Percentiles rank a stretch among this genome's conserved stretches.
phyloP scores from a whole-genome alignment of 768 basidiomycete genomes.

The Lactifluus subvellereus region DNA sequence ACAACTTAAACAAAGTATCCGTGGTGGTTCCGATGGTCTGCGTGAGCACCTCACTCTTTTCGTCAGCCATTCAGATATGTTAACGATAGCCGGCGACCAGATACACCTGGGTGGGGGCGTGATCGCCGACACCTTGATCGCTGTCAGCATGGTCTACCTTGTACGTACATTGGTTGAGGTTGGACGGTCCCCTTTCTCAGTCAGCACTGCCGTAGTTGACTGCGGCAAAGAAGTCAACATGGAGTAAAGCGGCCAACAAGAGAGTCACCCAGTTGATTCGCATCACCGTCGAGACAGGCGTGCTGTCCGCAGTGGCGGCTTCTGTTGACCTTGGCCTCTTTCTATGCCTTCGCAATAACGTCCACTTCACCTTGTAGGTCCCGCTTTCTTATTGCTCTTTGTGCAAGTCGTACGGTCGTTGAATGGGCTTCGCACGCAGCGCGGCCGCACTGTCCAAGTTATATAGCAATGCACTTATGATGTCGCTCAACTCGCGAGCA shows the following conservation, averaged over 20 bases:
- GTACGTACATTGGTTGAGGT: neutral
- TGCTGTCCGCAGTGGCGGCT: neutral
- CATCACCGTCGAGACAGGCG: slow-evolving; percentile 4
- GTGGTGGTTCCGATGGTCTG: neutral
- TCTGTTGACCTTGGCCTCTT: neutral
- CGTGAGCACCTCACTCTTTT: neutral
- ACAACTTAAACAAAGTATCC: neutral
- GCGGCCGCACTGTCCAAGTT: neutral
- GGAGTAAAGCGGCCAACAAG: neutral
- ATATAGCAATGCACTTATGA: slow-evolving; percentile 13
- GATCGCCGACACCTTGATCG: neutral
- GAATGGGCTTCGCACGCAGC: neutral
- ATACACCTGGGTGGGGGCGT: neutral
- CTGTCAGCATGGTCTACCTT: slow-evolving; percentile 8
- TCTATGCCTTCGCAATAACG: neutral
- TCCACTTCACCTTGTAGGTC: neutral
- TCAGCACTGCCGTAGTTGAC: neutral
- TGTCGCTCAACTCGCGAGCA: slow-evolving; percentile 11
- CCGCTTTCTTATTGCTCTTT: no score
- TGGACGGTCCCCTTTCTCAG: neutral
- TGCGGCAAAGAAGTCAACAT: neutral
- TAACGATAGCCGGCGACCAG: neutral
- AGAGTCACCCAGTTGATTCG: slow-evolving; percentile 6
- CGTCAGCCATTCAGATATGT: neutral
- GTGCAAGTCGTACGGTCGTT: neutral